Percentiles rank a stretch among this genome's conserved stretches.
Conservation (phyloP, 495 filamentous ascomycete species). For the Cladorrhinum samala region DNA sequence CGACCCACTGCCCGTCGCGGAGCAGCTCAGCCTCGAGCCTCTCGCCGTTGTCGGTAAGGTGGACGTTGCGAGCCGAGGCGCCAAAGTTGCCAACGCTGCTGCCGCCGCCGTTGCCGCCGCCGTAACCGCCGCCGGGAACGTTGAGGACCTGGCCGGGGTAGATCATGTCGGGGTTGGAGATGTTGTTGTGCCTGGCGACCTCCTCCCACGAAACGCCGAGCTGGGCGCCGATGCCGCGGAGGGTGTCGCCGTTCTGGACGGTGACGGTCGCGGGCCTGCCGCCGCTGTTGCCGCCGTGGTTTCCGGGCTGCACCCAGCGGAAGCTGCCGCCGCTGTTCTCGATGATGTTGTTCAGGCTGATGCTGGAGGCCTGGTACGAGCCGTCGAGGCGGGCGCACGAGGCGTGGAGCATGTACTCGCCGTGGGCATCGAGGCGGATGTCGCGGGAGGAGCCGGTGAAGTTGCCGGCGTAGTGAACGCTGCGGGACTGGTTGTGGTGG, state of each 20-base stretch:
- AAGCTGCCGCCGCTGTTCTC: slow-evolving; percentile 30
- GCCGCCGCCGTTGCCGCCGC: slow-evolving; percentile 17
- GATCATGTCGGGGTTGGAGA: slow-evolving; percentile 33
- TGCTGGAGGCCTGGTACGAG: slow-evolving; percentile 22
- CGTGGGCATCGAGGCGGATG: slow-evolving; percentile 25
- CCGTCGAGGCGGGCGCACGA: slow-evolving; percentile 27
- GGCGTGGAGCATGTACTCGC: slow-evolving; percentile 28
- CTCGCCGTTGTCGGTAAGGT: slow-evolving; percentile 32
- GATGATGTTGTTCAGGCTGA: slow-evolving; percentile 29
- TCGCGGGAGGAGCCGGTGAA: slow-evolving; percentile 29
- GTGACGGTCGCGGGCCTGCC: slow-evolving; percentile 9
- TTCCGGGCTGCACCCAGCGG: too few species aligned
- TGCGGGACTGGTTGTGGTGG: slow-evolving; percentile 3
- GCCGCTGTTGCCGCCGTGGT: slow-evolving; percentile 3
- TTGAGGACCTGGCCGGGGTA: slow-evolving; percentile 30
- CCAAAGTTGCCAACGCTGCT: slow-evolving; percentile 37
- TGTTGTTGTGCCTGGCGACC: slow-evolving; percentile 25
- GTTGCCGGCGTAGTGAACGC: slow-evolving; percentile 22
- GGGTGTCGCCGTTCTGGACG: slow-evolving; percentile 31
- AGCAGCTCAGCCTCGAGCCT: slow-evolving; percentile 35
- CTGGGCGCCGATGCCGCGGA: slow-evolving; percentile 25
- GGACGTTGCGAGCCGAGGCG: slow-evolving; percentile 32
- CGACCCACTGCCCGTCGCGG: slow-evolving; percentile 30
- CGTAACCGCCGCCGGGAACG: slow-evolving; percentile 26
- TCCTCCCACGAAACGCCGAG: slow-evolving; percentile 24